phyloP scores from a whole-genome alignment of 2,329 filamentous ascomycete genomes.

The Alternaria arbusti region DNA sequence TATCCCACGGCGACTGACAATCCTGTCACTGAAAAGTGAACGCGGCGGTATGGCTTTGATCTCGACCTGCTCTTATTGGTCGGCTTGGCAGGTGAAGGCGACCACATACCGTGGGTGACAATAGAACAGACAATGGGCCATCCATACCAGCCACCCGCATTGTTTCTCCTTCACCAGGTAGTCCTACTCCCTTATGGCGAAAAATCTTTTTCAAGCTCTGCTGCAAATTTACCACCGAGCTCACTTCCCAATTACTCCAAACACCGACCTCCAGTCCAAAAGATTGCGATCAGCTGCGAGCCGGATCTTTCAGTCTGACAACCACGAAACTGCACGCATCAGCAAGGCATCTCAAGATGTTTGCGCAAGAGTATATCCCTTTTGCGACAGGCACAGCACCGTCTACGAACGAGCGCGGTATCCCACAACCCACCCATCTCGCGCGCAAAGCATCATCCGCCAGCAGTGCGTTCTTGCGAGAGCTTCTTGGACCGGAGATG shows the following conservation, averaged over 20 bases:
- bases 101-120: constrained; percentile 2
- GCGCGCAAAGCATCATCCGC: background rate
- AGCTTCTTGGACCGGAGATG: constrained; percentile 16
- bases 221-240: constrained; percentile 10
- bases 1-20: background rate
- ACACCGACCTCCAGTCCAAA: background rate
- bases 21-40: background rate
- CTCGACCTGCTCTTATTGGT: background rate
- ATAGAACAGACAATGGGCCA: constrained; percentile 8
- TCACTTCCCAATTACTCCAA: constrained; percentile 4
- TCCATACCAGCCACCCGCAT: constrained; percentile 8
- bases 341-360: constrained; percentile 10
- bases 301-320: background rate
- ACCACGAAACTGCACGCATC: background rate
- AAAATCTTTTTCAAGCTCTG: background rate
- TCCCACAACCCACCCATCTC: constrained; percentile 4
- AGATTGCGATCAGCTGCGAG: background rate
- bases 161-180: constrained; percentile 2
- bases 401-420: background rate
- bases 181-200: background rate
- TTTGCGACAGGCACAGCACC: background rate
- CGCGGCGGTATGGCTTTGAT: background rate
- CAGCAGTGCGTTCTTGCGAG: constrained; percentile 10
- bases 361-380: constrained; percentile 15
- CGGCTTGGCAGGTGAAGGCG: background rate